Percentiles rank a stretch among this genome's conserved stretches.
phyloP scores from a whole-genome alignment of 2,329 filamentous ascomycete genomes.

The Cordyceps farinosa region DNA sequence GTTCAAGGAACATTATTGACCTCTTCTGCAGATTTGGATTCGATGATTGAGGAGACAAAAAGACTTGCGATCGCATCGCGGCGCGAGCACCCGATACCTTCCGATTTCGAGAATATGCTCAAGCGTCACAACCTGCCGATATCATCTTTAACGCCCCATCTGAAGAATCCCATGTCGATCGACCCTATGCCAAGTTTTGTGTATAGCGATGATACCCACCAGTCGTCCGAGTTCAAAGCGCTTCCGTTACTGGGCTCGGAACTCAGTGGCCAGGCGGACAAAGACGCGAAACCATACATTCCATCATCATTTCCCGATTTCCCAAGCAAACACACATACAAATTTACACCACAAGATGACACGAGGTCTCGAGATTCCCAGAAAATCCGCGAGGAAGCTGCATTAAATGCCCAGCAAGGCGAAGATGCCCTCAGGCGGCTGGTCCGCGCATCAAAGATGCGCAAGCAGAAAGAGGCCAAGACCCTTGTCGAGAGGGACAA shows the following conservation, averaged over 20 bases:
- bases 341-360: constrained; percentile 53
- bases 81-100: constrained; percentile 50
- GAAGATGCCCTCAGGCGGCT: constrained; percentile 59
- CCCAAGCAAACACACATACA: constrained; percentile 62
- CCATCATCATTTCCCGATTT: constrained; percentile 58
- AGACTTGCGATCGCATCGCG: constrained; percentile 46
- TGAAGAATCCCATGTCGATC: constrained; percentile 46
- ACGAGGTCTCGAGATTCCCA: constrained; percentile 47
- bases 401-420: constrained; percentile 57
- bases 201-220: constrained; percentile 33
- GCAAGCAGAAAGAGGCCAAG: constrained; percentile 62
- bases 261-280: constrained; percentile 56
- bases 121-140: constrained; percentile 49
- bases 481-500: constrained; percentile 50
- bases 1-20: neutral
- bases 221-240: constrained; percentile 33
- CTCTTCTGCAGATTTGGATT: constrained; percentile 43
- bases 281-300: constrained; percentile 53
- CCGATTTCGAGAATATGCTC: constrained; percentile 55
- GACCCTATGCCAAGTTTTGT: constrained; percentile 35
- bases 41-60: constrained; percentile 47
- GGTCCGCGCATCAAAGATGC: constrained; percentile 59
- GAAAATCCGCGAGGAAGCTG: constrained; percentile 57
- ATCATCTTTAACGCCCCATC: constrained; percentile 52
- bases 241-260: constrained; percentile 50